A percentile compares a stretch with the other conserved stretches of the same genome.
These are phyloP conservation scores for Mikania micrantha DNA, from an alignment of 129 eudicot species.

Conservation along the genomic window DNA sequence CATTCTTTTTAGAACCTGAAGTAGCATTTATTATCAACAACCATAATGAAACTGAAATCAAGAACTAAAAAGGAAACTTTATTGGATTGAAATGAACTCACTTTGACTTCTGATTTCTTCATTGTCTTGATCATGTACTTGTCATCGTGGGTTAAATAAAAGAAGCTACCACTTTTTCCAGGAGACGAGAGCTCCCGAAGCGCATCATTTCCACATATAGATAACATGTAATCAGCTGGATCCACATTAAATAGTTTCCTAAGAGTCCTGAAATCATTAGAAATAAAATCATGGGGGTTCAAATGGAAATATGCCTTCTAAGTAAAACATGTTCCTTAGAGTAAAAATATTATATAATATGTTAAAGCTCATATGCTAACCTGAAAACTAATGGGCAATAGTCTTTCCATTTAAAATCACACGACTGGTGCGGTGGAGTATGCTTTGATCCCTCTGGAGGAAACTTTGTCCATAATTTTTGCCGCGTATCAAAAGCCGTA, in stretches of 20 bases:
- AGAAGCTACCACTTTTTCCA: constrained; percentile 98
- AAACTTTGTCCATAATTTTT: constrained; percentile 81
- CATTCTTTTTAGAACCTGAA: constrained; percentile 81
- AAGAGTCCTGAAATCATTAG: constrained; percentile 56
- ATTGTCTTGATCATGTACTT: constrained; percentile 94
- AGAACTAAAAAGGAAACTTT: neutral
- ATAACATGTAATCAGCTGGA: constrained; percentile 95
- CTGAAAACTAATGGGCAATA: constrained; percentile 88
- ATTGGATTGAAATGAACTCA: constrained; percentile 29
- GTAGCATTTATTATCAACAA: neutral
- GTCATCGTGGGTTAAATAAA: constrained; percentile 85
- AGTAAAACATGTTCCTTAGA: neutral
- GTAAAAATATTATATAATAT: neutral
- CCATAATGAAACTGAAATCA: neutral
- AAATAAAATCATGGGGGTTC: neutral
- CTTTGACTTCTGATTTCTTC: constrained; percentile 91
- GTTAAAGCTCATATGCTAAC: constrained; percentile 26
- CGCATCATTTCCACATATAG: constrained; percentile 93
- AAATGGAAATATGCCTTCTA: neutral
- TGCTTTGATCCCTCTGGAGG: constrained; percentile 80
- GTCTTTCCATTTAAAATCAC: constrained; percentile 87
- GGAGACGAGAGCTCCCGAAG: constrained; percentile 94
- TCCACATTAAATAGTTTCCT: constrained; percentile 84
- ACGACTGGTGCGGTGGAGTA: constrained; percentile 90
- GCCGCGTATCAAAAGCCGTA: constrained; percentile 73